Evolutionary conservation across 1,139 yeast species (phyloP).

Genomic region (Candida sojae): DNA sequence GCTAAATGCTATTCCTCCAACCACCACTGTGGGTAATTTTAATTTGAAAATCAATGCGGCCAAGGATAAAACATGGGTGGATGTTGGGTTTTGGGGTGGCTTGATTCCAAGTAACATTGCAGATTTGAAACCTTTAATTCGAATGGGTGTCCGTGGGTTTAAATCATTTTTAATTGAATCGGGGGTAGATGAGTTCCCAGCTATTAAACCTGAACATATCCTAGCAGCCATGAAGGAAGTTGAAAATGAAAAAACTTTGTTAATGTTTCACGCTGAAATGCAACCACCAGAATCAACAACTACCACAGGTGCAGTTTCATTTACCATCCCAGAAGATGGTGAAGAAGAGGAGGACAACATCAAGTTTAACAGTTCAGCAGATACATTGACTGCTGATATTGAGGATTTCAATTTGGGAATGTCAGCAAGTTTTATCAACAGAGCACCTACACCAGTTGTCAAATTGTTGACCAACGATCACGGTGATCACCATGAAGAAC

Average conservation of each 20-base stretch:
- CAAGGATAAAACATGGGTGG: conserved; percentile 82
- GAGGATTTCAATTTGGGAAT: conserved; percentile 45
- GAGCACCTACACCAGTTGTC: conserved; percentile 44
- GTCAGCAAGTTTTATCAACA: conserved; percentile 45
- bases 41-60: conserved; percentile 78
- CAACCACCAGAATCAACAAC: conserved; percentile 42
- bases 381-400: conserved; percentile 20
- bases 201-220: conserved; percentile 64
- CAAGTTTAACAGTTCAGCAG: conserved; percentile 11
- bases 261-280: conserved; percentile 95
- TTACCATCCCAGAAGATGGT: conserved; percentile 24
- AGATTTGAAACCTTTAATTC: conserved; percentile 70
- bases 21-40: conserved; percentile 80
- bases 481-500: conserved; percentile 25
- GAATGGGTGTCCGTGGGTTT: conserved; percentile 89
- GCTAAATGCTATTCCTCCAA: conserved; percentile 91
- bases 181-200: conserved; percentile 94
- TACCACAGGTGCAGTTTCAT: conserved; percentile 18
- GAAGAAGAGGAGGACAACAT: conserved; percentile 13
- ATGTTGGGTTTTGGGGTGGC: conserved; percentile 97
- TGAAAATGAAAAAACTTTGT: conserved; percentile 61
- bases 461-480: conserved; percentile 25
- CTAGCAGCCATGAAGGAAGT: conserved; percentile 64
- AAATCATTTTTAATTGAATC: conserved; percentile 89
- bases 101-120: conserved; percentile 74